Evolutionary conservation across 2,329 filamentous ascomycete genomes (phyloP), one percentile per base, ranked within the genome.

Genomic region (Rhynchosporium secalis): DNA sequence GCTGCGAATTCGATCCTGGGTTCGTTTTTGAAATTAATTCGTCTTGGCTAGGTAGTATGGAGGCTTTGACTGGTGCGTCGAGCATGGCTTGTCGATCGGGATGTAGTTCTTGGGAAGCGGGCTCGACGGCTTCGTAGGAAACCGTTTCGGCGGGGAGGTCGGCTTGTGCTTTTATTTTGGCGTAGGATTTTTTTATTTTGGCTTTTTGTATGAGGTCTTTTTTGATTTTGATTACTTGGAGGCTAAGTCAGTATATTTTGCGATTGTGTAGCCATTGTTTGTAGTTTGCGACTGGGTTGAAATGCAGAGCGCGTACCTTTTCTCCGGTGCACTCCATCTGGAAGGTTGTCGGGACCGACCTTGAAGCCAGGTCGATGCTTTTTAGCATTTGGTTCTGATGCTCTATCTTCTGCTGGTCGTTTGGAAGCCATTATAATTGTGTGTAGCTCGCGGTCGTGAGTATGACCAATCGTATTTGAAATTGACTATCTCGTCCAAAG

Each of bases 161-260:
- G 62, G 74, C 72, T 58, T 69, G 70, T 46, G 86, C 86, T 76
- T 93, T 94, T 67, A 96, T 80, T 76, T 96, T 97, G 66, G 89
- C 90, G 74, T 96, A 97, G 47, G 90, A 85, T 76, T 96, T 96
- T 78, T 94, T 95, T 66, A 96, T 82, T 77, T 97, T 96, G 64
- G 93, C 92, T 75, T 95, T 96, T 76, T 92, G 86, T 71, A 98
- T 97, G 61, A 96, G 80, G 68, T 90, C 86, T 68, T 89, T 84
- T 77, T 98, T 98, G 73, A 96, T 95, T 76, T 94, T 94, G 76
- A 91, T 86, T 62, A 90, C 91, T 94, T 58, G 60, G 28, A 43
- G 29, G 13, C 2, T 6, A 9, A 43, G 51, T 68, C 47, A 66
- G 62, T 20, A 55, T 55, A 2, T 8, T 8, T 2, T 38, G 15